phyloP scores from a whole-genome alignment of 2,329 filamentous ascomycete species.

The Phaeomoniella chlamydospora region DNA sequence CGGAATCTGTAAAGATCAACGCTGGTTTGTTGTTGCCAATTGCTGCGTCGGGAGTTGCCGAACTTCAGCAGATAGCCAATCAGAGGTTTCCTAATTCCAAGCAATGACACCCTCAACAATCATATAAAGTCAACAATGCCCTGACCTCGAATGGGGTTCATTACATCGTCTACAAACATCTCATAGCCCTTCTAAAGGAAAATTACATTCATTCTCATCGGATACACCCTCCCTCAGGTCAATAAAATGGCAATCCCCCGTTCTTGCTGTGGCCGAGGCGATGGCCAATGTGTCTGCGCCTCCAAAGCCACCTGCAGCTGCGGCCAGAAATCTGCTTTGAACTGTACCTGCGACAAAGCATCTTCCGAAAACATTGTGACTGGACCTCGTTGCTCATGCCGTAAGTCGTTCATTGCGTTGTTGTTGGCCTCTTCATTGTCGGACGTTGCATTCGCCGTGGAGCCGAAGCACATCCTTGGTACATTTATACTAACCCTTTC shows the following conservation, averaged over 20 bases:
- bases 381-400: constrained; percentile 70
- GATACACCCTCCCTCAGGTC: background rate
- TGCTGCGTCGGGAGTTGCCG: too few species aligned
- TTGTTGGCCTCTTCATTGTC: constrained; percentile 2
- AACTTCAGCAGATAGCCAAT: too few species aligned
- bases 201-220: background rate
- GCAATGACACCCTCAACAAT: too few species aligned
- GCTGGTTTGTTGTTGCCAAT: too few species aligned
- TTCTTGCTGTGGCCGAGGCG: constrained; percentile 46
- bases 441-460: background rate
- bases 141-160: too few species aligned
- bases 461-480: too few species aligned
- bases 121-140: too few species aligned
- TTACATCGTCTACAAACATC: too few species aligned
- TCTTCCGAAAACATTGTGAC: constrained; percentile 56
- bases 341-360: constrained; percentile 75
- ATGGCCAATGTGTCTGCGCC: constrained; percentile 41
- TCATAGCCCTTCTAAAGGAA: background rate
- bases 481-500: constrained; percentile 4
- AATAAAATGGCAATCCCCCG: constrained; percentile 31
- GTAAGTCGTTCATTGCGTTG: constrained; percentile 26
- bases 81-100: too few species aligned
- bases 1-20: too few species aligned
- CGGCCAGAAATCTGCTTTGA: constrained; percentile 71
- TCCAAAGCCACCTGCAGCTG: constrained; percentile 64